phyloP scores from a whole-genome alignment of 768 basidiomycete genomes.

The Calocera viscosa region DNA sequence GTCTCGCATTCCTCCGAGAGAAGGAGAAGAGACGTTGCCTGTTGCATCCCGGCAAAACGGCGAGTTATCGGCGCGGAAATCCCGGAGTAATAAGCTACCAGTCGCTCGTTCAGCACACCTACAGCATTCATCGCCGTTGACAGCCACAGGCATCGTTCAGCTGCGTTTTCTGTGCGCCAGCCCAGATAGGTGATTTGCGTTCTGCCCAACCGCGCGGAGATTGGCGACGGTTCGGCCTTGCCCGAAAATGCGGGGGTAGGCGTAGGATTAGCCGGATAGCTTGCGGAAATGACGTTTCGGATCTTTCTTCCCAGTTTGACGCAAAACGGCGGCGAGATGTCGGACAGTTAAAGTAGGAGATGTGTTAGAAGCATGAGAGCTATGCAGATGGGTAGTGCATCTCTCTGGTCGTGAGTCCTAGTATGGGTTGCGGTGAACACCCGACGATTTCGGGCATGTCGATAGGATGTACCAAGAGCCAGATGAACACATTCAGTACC shows the following conservation, averaged over 20 bases:
- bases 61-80: neutral
- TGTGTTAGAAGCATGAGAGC: too few relatives aligned
- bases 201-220: neutral
- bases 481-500: too few relatives aligned
- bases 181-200: neutral
- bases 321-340: too few relatives aligned
- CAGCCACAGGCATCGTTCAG: neutral
- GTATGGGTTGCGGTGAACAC: too few relatives aligned
- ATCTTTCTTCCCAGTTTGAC: too few relatives aligned
- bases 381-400: too few relatives aligned
- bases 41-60: neutral
- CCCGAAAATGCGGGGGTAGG: neutral
- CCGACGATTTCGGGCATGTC: too few relatives aligned
- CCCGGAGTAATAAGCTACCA: neutral
- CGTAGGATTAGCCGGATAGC: neutral
- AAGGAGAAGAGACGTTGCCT: neutral
- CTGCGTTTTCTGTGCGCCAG: neutral
- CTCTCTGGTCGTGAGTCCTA: too few relatives aligned
- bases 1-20: too few relatives aligned
- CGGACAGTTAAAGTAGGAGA: too few relatives aligned
- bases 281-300: neutral
- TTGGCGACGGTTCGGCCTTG: neutral
- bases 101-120: neutral
- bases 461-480: too few relatives aligned
- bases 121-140: neutral